These are phyloP conservation scores for Hepatocystis sp. DNA, from an alignment of 169 alveolate species.

Conservation along the genomic window DNA sequence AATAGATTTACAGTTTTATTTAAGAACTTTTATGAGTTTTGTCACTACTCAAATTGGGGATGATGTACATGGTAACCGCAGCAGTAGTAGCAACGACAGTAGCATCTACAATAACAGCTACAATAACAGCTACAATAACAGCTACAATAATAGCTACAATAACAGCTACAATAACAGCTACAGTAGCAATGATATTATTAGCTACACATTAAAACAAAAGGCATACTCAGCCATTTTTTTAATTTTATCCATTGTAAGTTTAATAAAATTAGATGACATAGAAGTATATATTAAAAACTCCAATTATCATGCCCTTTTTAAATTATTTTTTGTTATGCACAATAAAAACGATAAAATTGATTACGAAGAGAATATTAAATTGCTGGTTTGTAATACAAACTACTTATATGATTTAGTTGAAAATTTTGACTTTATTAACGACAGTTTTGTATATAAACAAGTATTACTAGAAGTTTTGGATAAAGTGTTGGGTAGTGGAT, in stretches of 20 bases:
- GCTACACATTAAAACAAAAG: conserved; percentile 27
- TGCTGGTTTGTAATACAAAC: background rate
- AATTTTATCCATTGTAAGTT: conserved; percentile 7
- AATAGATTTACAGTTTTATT: conserved; percentile 8
- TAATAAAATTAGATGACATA: conserved; percentile 17
- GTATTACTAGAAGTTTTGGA: conserved; percentile 5
- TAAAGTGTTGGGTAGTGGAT: conserved; percentile 6
- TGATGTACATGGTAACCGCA: too few relatives aligned
- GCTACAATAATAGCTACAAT: too few relatives aligned
- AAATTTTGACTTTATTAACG: conserved; percentile 12
- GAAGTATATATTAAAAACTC: conserved; percentile 11
- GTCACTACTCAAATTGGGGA: too few relatives aligned
- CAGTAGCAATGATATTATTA: conserved; percentile 18
- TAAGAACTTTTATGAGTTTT: conserved; percentile 16
- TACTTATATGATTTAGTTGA: conserved; percentile 18
- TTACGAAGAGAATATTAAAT: conserved; percentile 10
- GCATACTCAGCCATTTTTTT: conserved; percentile 43
- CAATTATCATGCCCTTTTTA: conserved; percentile 19
- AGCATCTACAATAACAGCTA: too few relatives aligned
- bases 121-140: too few relatives aligned
- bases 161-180: background rate
- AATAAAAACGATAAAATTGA: background rate
- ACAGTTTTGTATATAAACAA: conserved; percentile 32
- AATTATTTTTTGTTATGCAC: conserved; percentile 26
- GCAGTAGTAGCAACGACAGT: too few relatives aligned